Base-by-base conservation (phyloP, 129 eudicot species). In the Saposhnikovia divaricata region DNA sequence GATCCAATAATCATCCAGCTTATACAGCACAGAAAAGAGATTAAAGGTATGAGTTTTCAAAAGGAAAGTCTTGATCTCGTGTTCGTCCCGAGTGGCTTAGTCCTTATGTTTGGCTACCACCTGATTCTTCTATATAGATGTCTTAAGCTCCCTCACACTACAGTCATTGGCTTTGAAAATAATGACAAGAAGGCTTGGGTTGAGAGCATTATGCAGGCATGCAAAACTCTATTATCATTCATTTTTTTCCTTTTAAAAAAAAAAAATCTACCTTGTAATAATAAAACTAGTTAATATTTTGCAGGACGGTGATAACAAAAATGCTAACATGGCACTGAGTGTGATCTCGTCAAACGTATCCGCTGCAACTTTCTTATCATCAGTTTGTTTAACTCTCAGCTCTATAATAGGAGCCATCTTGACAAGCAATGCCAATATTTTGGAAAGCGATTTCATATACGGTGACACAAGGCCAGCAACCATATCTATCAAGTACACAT, bases 171-270 rank as follows among this genome's bases (percentile, higher is more conserved):
- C 88, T 88, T 88, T 47, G 91, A 92, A 82, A 92, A 89, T 75
- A 82, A 84, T 57, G 90, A 87, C 91, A 89, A 89, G 79, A 88
- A 75, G 75, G 87, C 87, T 71, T 89, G 97, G 97, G 89, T 89
- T 45, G 84, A 85, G 50, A 86, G 85, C 70, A 77, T 89, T 47
- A 81, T 86, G 92, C 80, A 87, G 90, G 97, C 85, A 40, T 40
- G 43, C 43, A 79, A 86, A 81, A 38, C 59, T 40, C 25, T 18
- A 0, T 28, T 23, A 40, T 37, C 11, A 0, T 43, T 2, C 77
- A 9, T 0, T 47, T n/a, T 71, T 42, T 16, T 31, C 34, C 19
- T 45, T 34, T 12, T n/a, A 0, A 4, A 16, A 77, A 45, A 34
- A 34, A 34, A 34, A 34, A 34, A 34, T 34, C 37, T 34, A 31